These are phyloP conservation scores for Inosperma sp. DNA, from an alignment of 768 basidiomycete species.

Conservation along the genomic window DNA sequence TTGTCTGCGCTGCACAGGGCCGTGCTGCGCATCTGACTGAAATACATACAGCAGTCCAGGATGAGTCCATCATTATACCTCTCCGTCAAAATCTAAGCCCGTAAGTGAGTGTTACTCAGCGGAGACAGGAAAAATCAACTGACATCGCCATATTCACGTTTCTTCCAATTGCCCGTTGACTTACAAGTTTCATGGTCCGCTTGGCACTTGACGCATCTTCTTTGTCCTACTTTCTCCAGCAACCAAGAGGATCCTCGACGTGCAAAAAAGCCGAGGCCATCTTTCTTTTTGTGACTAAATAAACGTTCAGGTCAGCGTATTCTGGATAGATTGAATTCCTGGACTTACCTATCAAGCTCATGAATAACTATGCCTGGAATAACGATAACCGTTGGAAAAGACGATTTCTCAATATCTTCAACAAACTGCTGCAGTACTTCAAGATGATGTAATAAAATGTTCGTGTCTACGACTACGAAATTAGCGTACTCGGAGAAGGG, in stretches of 20 bases:
- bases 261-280: slow-evolving; percentile 55
- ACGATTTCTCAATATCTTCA: slow-evolving; percentile 48
- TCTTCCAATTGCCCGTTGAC: slow-evolving; percentile 57
- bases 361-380: slow-evolving; percentile 72
- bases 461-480: slow-evolving; percentile 72
- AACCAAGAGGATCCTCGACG: slow-evolving; percentile 69
- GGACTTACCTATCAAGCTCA: slow-evolving; percentile 65
- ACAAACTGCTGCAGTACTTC: slow-evolving; percentile 62
- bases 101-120: background rate
- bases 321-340: background rate
- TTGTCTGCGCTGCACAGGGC: slow-evolving; percentile 65
- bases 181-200: slow-evolving; percentile 61
- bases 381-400: slow-evolving; percentile 54
- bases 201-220: slow-evolving; percentile 54
- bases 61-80: slow-evolving; percentile 66
- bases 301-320: background rate
- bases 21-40: slow-evolving; percentile 46
- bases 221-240: slow-evolving; percentile 54
- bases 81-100: slow-evolving; percentile 23
- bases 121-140: slow-evolving; percentile 14
- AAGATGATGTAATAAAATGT: slow-evolving; percentile 66
- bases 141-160: slow-evolving; percentile 42
- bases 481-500: slow-evolving; percentile 38
- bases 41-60: slow-evolving; percentile 71
- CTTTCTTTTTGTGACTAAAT: slow-evolving; percentile 45